Conservation (phyloP, 2,329 filamentous ascomycete species). For the Tolypocladium ovalisporum region DNA sequence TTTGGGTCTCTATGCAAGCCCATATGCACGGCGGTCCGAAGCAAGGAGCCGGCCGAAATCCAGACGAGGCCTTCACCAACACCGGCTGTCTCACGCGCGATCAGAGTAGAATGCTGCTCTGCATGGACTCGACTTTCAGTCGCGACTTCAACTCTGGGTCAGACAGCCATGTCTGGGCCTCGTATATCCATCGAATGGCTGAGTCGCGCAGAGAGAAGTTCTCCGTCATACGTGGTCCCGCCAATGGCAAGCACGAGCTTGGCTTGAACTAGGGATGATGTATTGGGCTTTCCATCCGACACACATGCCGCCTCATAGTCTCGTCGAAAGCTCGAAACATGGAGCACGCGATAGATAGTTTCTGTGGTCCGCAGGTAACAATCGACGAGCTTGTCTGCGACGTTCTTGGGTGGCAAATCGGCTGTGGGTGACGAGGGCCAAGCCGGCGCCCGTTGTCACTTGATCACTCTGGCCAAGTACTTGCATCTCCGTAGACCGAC, state of each 20-base stretch:
- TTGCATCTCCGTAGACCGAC: constrained; percentile 39
- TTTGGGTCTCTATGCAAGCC: constrained; percentile 39
- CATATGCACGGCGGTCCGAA: constrained; percentile 36
- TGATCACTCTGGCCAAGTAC: constrained; percentile 38
- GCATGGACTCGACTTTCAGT: constrained; percentile 36
- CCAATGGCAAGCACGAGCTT: constrained; percentile 50
- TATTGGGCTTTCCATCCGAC: constrained; percentile 16
- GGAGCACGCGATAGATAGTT: constrained; percentile 35
- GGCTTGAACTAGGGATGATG: constrained; percentile 41
- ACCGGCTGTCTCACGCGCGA: constrained; percentile 29
- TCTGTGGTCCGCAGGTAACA: constrained; percentile 39
- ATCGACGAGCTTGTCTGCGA: constrained; percentile 36
- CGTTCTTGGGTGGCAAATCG: constrained; percentile 33
- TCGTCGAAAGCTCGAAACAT: constrained; percentile 36
- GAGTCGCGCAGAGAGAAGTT: constrained; percentile 35
- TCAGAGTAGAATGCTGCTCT: constrained; percentile 32
- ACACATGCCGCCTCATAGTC: constrained; percentile 42
- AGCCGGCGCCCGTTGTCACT: constrained; percentile 15
- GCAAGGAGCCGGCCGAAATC: constrained; percentile 31
- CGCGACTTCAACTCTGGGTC: constrained; percentile 41
- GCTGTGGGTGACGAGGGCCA: constrained; percentile 14
- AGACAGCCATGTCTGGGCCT: constrained; percentile 43
- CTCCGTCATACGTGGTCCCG: constrained; percentile 36
- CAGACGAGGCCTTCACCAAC: constrained; percentile 32
- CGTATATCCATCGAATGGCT: constrained; percentile 46